A percentile compares a stretch with the other conserved stretches of the same genome.
phyloP scores from a whole-genome alignment of 208 protist genomes.

The Acanthamoeba culbertsoni region DNA sequence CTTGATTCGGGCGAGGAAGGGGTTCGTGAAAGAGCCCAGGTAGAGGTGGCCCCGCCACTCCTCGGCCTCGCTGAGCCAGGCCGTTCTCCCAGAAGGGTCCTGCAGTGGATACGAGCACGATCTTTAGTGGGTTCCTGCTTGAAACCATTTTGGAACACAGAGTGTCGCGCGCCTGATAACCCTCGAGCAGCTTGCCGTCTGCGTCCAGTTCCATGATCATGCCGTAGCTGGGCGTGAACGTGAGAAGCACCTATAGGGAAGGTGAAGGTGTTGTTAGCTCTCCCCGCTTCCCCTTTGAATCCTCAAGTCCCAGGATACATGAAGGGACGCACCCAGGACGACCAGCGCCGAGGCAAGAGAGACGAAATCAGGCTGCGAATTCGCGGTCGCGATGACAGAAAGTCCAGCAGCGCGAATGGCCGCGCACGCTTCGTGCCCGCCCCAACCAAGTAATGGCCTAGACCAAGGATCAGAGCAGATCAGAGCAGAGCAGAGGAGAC shows the following conservation, averaged over 20 bases:
- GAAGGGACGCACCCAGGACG: not conserved
- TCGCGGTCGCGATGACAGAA: not conserved
- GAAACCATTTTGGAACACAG: not conserved
- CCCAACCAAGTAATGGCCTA: conserved; percentile 28
- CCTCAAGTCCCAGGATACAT: too few relatives aligned
- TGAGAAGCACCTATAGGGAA: not conserved
- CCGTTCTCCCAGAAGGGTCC: not conserved
- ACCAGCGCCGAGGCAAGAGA: not conserved
- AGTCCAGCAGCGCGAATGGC: not conserved
- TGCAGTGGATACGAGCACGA: not conserved
- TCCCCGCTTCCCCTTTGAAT: too few relatives aligned
- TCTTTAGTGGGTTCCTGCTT: not conserved
- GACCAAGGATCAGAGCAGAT: not conserved
- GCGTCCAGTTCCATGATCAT: conserved; percentile 14
- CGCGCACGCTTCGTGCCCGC: not conserved
- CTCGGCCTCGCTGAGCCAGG: conserved; percentile 35
- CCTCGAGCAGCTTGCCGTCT: not conserved
- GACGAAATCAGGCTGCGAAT: not conserved
- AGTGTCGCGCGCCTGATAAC: not conserved
- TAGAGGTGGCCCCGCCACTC: conserved; percentile 22
- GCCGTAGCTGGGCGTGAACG: not conserved
- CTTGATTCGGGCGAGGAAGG: not conserved
- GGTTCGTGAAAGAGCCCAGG: conserved; percentile 32
- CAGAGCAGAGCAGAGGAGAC: not conserved
- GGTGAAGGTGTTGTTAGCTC: too few relatives aligned